Conservation (phyloP, 208 protist species). For the Spongospora subterranea region DNA sequence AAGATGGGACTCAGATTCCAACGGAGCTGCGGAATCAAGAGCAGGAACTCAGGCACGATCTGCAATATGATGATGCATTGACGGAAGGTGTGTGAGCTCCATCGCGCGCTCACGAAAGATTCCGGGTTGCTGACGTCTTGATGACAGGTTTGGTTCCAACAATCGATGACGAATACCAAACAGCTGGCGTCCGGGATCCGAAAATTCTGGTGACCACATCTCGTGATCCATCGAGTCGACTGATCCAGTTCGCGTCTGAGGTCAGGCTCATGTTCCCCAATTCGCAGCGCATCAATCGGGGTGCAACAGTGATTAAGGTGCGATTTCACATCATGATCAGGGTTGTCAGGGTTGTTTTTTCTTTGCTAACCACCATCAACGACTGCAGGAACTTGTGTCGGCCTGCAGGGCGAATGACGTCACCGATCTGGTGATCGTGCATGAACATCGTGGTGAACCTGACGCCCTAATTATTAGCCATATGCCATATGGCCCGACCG, state of each 20-base stretch:
- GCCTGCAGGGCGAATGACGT: conserved; percentile 87
- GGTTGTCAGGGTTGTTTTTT: background rate
- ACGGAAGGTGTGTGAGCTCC: conserved; percentile 55
- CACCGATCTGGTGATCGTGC: conserved; percentile 97
- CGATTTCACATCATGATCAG: background rate
- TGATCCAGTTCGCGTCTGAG: conserved; percentile 98
- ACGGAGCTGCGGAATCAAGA: conserved; percentile 78
- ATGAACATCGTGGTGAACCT: conserved; percentile 91
- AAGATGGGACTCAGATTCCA: conserved; percentile 75
- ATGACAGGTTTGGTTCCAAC: background rate
- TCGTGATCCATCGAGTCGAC: conserved; percentile 89
- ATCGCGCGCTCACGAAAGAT: background rate
- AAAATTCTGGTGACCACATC: conserved; percentile 98
- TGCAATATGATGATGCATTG: conserved; percentile 71
- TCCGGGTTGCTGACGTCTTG: conserved; percentile 47
- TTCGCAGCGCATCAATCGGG: conserved; percentile 95
- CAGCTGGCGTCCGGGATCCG: conserved; percentile 89
- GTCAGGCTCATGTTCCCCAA: conserved; percentile 97
- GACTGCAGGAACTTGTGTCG: conserved; percentile 90
- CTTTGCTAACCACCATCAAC: no score
- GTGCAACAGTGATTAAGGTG: conserved; percentile 70
- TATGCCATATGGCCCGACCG: conserved; percentile 97
- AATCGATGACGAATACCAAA: conserved; percentile 95
- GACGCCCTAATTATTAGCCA: conserved; percentile 93
- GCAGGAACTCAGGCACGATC: conserved; percentile 69